Percentiles rank a stretch among this genome's conserved stretches.
These are phyloP conservation scores for Umbelopsis isabellina DNA, from an alignment of 192 early-diverging fungal genomes.

Conservation along the genomic window DNA sequence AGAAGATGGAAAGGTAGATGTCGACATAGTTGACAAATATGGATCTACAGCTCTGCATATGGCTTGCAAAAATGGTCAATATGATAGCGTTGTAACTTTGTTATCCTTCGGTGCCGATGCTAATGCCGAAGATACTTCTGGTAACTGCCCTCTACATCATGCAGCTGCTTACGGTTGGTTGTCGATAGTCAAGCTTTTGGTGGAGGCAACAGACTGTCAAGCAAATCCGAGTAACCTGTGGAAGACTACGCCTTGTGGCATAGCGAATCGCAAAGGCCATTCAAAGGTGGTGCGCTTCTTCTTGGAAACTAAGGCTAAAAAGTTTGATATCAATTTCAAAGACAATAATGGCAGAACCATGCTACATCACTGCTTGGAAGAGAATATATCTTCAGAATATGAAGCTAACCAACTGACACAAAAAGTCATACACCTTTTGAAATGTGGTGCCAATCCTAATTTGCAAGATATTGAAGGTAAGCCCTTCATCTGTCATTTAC, in stretches of 20 bases:
- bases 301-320: conserved; percentile 21
- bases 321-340: conserved; percentile 49
- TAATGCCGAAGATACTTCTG: conserved; percentile 45
- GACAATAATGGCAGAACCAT: conserved; percentile 52
- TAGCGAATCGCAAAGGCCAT: conserved; percentile 61
- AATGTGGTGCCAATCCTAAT: conserved; percentile 44
- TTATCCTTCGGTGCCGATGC: conserved; percentile 48
- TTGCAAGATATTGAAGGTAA: conserved; percentile 37
- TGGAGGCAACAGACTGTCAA: conserved; percentile 43
- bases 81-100: conserved; percentile 42
- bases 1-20: conserved; percentile 32
- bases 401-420: conserved; percentile 37
- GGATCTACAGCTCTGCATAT: conserved; percentile 32
- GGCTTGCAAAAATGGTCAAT: conserved; percentile 49
- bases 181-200: conserved; percentile 41
- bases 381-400: conserved; percentile 6
- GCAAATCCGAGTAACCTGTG: conserved; percentile 49
- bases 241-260: conserved; percentile 53
- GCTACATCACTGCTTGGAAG: conserved; percentile 42
- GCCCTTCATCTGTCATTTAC: too few species aligned
- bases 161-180: conserved; percentile 52
- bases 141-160: conserved; percentile 55
- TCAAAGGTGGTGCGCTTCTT: conserved; percentile 45
- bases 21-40: conserved; percentile 34
- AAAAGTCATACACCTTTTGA: conserved; percentile 32